These are phyloP conservation scores for Triglochin maritima DNA, from an alignment of 106 monocot species.

Conservation along the genomic window DNA sequence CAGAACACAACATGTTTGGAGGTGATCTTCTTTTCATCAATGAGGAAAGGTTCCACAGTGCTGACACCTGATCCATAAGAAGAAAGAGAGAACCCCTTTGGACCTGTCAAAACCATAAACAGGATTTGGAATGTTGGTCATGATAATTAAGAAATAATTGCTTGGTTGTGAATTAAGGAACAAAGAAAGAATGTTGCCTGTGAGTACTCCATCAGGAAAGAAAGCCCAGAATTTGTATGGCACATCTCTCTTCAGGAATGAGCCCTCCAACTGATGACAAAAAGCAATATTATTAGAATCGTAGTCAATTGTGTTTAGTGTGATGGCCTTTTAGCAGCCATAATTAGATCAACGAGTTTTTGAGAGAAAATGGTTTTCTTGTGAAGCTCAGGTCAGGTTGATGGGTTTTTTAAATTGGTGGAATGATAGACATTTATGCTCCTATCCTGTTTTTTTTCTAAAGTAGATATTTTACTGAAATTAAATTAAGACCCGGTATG, in stretches of 20 bases:
- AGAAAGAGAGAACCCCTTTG: slow-evolving; percentile 64
- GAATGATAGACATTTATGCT: no score
- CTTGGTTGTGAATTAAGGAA: not conserved
- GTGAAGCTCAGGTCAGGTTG: not conserved
- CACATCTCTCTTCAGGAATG: slow-evolving; percentile 48
- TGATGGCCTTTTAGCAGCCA: not conserved
- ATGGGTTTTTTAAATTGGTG: no score
- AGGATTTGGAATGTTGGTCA: not conserved
- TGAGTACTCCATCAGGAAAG: slow-evolving; percentile 60
- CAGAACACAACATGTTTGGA: slow-evolving; percentile 62
- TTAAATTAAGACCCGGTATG: no score
- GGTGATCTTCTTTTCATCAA: slow-evolving; percentile 74
- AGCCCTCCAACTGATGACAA: slow-evolving; percentile 57
- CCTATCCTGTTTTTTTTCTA: no score
- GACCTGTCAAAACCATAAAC: slow-evolving; percentile 32
- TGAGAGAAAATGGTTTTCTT: not conserved
- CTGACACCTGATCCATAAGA: slow-evolving; percentile 52
- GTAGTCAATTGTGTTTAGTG: not conserved
- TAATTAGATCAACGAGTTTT: not conserved
- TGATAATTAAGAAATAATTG: not conserved
- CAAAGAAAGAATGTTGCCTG: slow-evolving; percentile 23
- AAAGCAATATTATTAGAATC: not conserved
- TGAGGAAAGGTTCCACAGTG: slow-evolving; percentile 80
- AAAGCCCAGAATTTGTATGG: slow-evolving; percentile 83
- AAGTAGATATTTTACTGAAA: no score